Conservation (phyloP, 331 rosid genomes). For the Phaseolus coccineus region DNA sequence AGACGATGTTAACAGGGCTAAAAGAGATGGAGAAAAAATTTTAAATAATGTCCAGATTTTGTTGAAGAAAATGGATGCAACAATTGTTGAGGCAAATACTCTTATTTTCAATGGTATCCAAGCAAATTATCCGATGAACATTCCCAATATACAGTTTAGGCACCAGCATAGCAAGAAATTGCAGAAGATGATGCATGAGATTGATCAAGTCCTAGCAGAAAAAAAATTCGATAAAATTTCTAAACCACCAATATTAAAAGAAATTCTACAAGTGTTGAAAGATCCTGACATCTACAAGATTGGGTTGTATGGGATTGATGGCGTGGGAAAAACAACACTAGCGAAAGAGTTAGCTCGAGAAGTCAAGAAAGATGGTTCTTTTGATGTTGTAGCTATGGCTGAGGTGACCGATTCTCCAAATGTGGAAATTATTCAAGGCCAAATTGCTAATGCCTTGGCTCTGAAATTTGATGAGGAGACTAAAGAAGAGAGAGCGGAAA, state of each 20-base stretch:
- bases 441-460: conserved; percentile 15
- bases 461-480: neutral
- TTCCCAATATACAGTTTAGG: neutral
- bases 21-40: neutral
- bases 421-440: conserved; percentile 14
- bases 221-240: neutral
- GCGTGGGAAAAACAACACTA: conserved; percentile 39
- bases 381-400: neutral
- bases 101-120: neutral
- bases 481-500: neutral
- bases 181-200: neutral
- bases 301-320: conserved; percentile 42
- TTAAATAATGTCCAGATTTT: neutral
- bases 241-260: neutral
- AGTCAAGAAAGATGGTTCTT: neutral
- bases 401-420: neutral
- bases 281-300: neutral
- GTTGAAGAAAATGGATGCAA: neutral
- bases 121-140: neutral
- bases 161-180: neutral
- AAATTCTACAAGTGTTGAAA: neutral
- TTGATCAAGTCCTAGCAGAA: neutral
- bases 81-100: neutral
- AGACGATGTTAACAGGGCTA: neutral
- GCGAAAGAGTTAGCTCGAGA: conserved; percentile 1